Conservation (phyloP, 1,284 basidiomycete genomes). For the Puccinia polysora region DNA sequence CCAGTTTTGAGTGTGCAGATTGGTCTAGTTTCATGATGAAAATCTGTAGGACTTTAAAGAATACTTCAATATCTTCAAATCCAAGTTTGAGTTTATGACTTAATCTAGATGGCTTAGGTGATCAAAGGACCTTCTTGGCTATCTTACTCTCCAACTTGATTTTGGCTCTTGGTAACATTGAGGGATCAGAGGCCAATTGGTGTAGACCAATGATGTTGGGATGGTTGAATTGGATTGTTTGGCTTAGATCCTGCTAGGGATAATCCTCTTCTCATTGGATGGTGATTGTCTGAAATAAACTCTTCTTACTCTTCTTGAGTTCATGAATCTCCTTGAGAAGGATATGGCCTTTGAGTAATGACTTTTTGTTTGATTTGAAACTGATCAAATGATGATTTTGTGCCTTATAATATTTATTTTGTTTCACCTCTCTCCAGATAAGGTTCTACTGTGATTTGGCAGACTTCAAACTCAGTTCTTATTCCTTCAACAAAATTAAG, state of each 20-base stretch:
- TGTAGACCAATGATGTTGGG: neutral
- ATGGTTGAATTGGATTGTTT: neutral
- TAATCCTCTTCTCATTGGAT: neutral
- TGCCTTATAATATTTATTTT: slow-evolving; percentile 43
- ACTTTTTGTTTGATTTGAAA: slow-evolving; percentile 41
- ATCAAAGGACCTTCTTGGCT: neutral
- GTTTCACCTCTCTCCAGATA: slow-evolving; percentile 43
- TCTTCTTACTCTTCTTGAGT: slow-evolving; percentile 21
- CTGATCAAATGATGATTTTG: slow-evolving; percentile 43
- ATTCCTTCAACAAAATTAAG: slow-evolving; percentile 28
- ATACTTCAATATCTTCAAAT: slow-evolving; percentile 37
- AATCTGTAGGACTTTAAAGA: slow-evolving; percentile 39
- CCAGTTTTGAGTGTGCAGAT: slow-evolving; percentile 30
- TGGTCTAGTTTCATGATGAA: slow-evolving; percentile 33
- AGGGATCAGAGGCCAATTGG: no score
- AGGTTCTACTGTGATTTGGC: slow-evolving; percentile 42
- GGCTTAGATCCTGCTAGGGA: slow-evolving; percentile 10
- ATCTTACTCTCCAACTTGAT: slow-evolving; percentile 20
- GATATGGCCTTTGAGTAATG: slow-evolving; percentile 34
- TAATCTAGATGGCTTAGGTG: slow-evolving; percentile 16
- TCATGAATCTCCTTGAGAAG: slow-evolving; percentile 42
- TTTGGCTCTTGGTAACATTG: neutral
- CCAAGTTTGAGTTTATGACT: slow-evolving; percentile 36
- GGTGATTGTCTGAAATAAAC: slow-evolving; percentile 13
- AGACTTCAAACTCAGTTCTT: slow-evolving; percentile 41